Base-by-base conservation (phyloP, 371 early-diverging fungal genomes). In the Rhizopus sp. region DNA sequence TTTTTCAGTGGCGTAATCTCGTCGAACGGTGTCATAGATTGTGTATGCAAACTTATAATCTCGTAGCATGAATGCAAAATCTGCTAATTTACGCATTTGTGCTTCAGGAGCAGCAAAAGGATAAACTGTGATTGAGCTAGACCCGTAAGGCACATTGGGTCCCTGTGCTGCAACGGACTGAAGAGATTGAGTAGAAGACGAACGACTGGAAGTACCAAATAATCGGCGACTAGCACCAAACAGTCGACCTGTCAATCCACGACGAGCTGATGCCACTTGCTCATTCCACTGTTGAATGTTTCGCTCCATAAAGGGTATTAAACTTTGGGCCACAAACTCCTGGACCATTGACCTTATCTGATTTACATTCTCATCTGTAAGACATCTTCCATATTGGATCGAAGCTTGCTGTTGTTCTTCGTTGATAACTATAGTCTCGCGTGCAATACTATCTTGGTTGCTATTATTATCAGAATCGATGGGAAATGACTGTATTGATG, bases 61-160 rank as follows among this genome's bases (percentile, higher is more conserved):
- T 15, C 91, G 78, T 6, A 98, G 77, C 96, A 97, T 96, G 63
- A 98, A 96, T 3, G 95, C 89, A 75, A 86, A 97, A 72, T 97
- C 97, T 5, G 94, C 98, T 41, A 96, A 73, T 61, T 89, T 89
- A 8, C 97, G 86, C 85, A 96, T 83, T 59, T 92, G 88, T 2
- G 93, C 88, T 65, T 98, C 98, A 1, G 93, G 91, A 4, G 95
- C 85, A 35, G 80, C 80, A 71, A 88, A 80, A 3, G 88, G 83
- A 64, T 73, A 81, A 59, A 75, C 68, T 12, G 65, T 70, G 16
- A 72, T 42, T 32, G 76, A 61, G 30, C 60, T 70, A 7, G 65
- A 61, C 5, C 77, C 78, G 4, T 63, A 39, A 0, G 77, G 75
- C 15, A 69, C 55, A 45, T 80, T 78, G 8, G 66, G 67, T 5